Conservation (phyloP, 768 basidiomycete species). For the Lanmaoa rubissima region DNA sequence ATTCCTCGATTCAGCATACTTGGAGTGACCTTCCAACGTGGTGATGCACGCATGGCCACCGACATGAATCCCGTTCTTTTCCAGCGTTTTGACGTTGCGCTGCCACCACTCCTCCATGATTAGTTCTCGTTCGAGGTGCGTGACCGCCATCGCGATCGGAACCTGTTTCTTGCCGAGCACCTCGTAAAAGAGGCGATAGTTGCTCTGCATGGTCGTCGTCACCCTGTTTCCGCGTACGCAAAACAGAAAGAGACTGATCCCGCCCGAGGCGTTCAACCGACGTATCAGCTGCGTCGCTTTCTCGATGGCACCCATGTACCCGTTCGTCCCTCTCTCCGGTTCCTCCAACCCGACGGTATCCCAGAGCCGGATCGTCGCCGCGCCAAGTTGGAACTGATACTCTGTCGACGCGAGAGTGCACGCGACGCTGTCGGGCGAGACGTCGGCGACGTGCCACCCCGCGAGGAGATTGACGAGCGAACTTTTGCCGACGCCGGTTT, state of each 20-base stretch:
- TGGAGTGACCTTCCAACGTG: constrained; percentile 20
- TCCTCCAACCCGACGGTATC: constrained; percentile 36
- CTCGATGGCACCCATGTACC: constrained; percentile 29
- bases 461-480: constrained; percentile 39
- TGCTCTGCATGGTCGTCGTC: constrained; percentile 29
- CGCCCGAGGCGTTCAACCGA: constrained; percentile 25
- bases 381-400: constrained; percentile 26
- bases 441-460: constrained; percentile 26
- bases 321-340: constrained; percentile 10
- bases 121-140: constrained; percentile 36
- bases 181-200: constrained; percentile 37
- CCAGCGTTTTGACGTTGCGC: constrained; percentile 23
- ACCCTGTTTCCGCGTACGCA: constrained; percentile 33
- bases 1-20: constrained; percentile 19
- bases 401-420: constrained; percentile 32
- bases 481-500: constrained; percentile 37
- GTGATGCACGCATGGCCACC: constrained; percentile 32
- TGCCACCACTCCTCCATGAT: constrained; percentile 35
- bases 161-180: constrained; percentile 39
- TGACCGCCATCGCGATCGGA: constrained; percentile 39
- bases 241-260: constrained; percentile 32
- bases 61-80: constrained; percentile 17
- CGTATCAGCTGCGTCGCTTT: constrained; percentile 32
- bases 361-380: constrained; percentile 24
- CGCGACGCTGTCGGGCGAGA: constrained; percentile 29